Evolutionary conservation across 208 protist genomes (phyloP), one percentile per base, ranked within the genome.

Genomic region (Crithidia mellificae): DNA sequence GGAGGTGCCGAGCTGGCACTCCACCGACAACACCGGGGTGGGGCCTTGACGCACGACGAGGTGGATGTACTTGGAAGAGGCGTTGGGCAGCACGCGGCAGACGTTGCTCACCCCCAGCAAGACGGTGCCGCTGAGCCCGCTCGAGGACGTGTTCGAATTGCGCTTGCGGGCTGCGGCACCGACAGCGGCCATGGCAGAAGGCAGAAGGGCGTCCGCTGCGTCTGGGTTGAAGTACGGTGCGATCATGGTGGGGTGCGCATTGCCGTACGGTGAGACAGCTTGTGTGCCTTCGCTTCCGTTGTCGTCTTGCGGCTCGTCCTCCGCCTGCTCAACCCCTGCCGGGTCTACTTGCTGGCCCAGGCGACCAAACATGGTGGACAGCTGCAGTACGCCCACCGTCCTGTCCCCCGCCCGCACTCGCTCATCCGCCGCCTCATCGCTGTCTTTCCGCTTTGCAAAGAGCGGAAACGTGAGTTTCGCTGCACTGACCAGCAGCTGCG

Each of bases 41-140:
- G 71, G 39, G 19, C 80, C 75, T 44, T 73, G 78, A 12, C 58
- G 77, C 25, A 90, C 53, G 7, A 73, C 78, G 6, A 87, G 75
- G 11, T 74, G 75, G 15, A 90, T 59, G 54, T 56, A 72, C 74
- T 87, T 88, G 15, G 63, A 49, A 9, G 70, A 32, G 38, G 63
- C 74, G 41, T 76, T 78, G 24, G 79, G 64, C 27, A 77, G 63
- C 17, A 90, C 46, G 38, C 65, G 11, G 68, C 80, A 85, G 29
- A 82, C 66, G 72, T 77, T 89, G 34, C 84, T 89, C 15, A 93
- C 62, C 52, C 80, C 77, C 30, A 90, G 44, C 53, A 85, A 71
- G 29, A 90, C 78, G 32, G 76, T 77, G 2, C 39, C 27, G 2
- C 20, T 6, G 30, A 47, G 52, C 25, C 22, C 32, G 0, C 34